Evolutionary conservation across 257 asterid species (phyloP).

Genomic region (Eustoma russellianum): DNA sequence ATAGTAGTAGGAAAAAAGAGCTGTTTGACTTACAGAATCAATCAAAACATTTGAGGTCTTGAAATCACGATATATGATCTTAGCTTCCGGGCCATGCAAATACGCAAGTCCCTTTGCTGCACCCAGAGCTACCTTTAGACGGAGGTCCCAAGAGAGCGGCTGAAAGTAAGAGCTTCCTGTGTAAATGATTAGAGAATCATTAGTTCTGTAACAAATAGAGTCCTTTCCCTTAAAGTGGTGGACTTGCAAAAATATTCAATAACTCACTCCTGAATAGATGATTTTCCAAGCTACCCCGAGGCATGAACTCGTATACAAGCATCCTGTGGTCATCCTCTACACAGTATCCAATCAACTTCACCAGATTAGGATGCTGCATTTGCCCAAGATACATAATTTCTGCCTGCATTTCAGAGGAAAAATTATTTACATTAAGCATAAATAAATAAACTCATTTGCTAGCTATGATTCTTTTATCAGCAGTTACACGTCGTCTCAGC

Average conservation of each 20-base stretch:
- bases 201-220: neutral
- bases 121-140: constrained; percentile 33
- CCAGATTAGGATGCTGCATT: constrained; percentile 30
- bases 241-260: neutral
- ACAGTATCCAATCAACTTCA: constrained; percentile 31
- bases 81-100: constrained; percentile 34
- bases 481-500: constrained; percentile 3
- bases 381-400: constrained; percentile 30
- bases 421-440: neutral
- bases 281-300: constrained; percentile 33
- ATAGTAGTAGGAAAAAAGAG: neutral
- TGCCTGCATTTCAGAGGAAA: constrained; percentile 14
- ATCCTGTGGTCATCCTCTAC: constrained; percentile 34
- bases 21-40: constrained; percentile 26
- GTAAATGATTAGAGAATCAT: neutral
- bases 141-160: constrained; percentile 28
- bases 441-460: neutral
- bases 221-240: neutral
- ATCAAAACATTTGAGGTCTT: constrained; percentile 29
- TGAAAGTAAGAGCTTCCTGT: constrained; percentile 32
- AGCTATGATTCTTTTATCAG: neutral
- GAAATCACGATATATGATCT: constrained; percentile 36
- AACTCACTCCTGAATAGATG: constrained; percentile 36
- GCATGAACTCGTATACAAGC: constrained; percentile 35
- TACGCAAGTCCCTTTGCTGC: constrained; percentile 31